Evolutionary conservation across 768 basidiomycete genomes (phyloP).

Genomic region (Postia placenta): DNA sequence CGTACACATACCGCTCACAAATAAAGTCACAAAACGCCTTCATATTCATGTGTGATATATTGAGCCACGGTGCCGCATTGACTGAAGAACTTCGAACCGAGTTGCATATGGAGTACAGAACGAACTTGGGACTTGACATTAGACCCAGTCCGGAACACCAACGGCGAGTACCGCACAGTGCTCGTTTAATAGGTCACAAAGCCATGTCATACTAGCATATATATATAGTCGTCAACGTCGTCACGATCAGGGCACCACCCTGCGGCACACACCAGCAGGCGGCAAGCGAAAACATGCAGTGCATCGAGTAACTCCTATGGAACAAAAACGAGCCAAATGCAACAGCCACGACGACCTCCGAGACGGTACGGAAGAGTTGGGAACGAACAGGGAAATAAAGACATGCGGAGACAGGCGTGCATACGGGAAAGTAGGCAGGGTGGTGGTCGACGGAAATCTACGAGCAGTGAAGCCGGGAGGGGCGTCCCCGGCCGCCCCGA

Average conservation of each 20-base stretch:
- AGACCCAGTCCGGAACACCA: too few relatives aligned
- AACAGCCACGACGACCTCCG: conserved; percentile 3
- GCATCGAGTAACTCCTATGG: not conserved
- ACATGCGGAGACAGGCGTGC: not conserved
- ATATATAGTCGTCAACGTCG: not conserved
- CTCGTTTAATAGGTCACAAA: too few relatives aligned
- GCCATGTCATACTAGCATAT: too few relatives aligned
- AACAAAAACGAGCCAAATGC: conserved; percentile 1
- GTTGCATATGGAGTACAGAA: too few relatives aligned
- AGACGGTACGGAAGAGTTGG: not conserved
- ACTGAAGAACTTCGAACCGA: too few relatives aligned
- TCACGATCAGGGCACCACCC: not conserved
- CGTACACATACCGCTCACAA: too few relatives aligned
- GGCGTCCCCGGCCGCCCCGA: not conserved
- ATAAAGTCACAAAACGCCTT: too few relatives aligned
- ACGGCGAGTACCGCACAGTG: too few relatives aligned
- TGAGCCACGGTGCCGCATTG: too few relatives aligned
- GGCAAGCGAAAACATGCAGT: not conserved
- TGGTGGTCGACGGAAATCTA: not conserved
- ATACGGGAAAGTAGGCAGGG: not conserved
- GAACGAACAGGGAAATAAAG: not conserved
- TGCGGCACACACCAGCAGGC: not conserved
- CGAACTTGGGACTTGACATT: too few relatives aligned
- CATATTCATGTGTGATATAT: too few relatives aligned
- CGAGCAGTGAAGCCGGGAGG: not conserved